Base-by-base conservation (phyloP, 2,329 filamentous ascomycete species). In the Neofusicoccum ribis region DNA sequence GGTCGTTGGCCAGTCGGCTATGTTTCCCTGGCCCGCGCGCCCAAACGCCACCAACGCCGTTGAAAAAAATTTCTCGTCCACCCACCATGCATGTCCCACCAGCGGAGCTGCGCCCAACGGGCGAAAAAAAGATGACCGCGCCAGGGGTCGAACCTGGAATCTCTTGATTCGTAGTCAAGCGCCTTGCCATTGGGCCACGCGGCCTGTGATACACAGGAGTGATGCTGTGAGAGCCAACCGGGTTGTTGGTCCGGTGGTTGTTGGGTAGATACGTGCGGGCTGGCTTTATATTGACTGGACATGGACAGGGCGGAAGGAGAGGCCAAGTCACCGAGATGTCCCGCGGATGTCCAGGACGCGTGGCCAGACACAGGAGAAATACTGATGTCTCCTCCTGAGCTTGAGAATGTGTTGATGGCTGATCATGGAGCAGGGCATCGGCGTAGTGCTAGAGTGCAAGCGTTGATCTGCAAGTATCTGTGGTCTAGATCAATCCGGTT, bases 161-260 rank as follows among this genome's bases (percentile, higher is more conserved):
- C 75, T 76, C 74, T 77, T 76, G 76, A 77, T 77, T 78, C 78
- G 78, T 80, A 81, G 79, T 80, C 78, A 81, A 80, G 77, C 78
- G 77, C 79, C 78, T 80, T 80, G 77, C 78, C 78, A 80, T 80
- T 80, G 78, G 78, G 78, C 79, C 79, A 80, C 17, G 63, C 63
- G 63, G 63, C 63, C 63, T 46, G 43, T 65, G 20, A 15, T 47
- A 17, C 17, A 2, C 36, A 14, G 7, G 8, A 17, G 20, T 23
- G 0, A 0, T 23, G 20, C 2, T 23, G 2, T 3, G 20, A 23
- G 20, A 23, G 20, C 20, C 46, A 20, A 36, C 15, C 39, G 12
- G 12, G 39, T 41, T 59, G 23, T 46, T 15, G 6, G 39, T 39
- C 31, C 27, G 41, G 27, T 46, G 37, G 31, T 58, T 34, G 39